Conservation (phyloP, 2,329 filamentous ascomycete genomes). For the Aspergillus fischeri region DNA sequence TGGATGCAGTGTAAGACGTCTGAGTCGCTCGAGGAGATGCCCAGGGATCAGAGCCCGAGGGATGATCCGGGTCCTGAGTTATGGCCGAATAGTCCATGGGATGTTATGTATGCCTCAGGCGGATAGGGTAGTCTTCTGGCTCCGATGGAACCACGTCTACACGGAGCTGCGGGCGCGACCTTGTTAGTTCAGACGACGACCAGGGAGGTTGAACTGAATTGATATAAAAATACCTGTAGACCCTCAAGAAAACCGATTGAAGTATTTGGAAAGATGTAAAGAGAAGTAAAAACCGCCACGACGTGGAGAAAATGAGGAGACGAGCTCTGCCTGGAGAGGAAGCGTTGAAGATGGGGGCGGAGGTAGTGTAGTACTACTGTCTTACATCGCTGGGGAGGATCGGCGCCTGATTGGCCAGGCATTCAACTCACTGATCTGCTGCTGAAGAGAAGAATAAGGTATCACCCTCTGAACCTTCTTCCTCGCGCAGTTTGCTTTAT, state of each 20-base stretch:
- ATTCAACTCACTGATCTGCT: constrained; percentile 6
- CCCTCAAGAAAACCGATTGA: constrained; percentile 4
- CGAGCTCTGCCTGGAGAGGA: background rate
- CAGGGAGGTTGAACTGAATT: background rate
- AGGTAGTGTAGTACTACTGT: constrained; percentile 8
- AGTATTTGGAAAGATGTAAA: background rate
- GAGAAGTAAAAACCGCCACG: background rate
- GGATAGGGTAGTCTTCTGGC: constrained; percentile 2
- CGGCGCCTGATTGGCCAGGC: constrained; percentile 19
- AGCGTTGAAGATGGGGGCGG: constrained; percentile 1
- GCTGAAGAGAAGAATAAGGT: background rate
- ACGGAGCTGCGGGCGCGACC: constrained; percentile 7
- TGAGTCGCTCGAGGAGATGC: constrained; percentile 53
- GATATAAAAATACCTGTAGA: constrained; percentile 15
- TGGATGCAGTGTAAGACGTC: constrained; percentile 32
- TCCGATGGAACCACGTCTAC: constrained; percentile 18
- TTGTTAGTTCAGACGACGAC: constrained; percentile 5
- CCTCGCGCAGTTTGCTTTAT: constrained; percentile 3
- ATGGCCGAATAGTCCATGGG: constrained; percentile 64
- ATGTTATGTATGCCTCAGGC: constrained; percentile 10
- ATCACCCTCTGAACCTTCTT: constrained; percentile 2
- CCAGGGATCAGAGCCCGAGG: constrained; percentile 61
- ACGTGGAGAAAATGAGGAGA: constrained; percentile 2
- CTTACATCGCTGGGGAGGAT: constrained; percentile 12
- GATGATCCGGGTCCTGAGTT: constrained; percentile 55